phyloP scores from a whole-genome alignment of 805 yeast genomes.

The Saccharomyces kudriavzevii region DNA sequence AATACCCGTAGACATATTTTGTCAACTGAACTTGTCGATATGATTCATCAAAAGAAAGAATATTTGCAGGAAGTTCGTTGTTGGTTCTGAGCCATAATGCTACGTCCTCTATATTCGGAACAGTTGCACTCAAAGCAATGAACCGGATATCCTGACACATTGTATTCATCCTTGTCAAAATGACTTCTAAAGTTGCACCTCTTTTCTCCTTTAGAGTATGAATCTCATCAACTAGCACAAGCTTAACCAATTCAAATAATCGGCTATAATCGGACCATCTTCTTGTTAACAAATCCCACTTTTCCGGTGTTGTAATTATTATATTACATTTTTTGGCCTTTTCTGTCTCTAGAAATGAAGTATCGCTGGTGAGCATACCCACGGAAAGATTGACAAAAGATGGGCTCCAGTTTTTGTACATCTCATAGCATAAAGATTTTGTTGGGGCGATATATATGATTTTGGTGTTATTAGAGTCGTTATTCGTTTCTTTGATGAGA shows the following conservation, averaged over 20 bases:
- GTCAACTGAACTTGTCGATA: conserved; percentile 39
- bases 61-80: conserved; percentile 24
- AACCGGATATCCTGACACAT: conserved; percentile 33
- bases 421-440: conserved; percentile 48
- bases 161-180: conserved; percentile 40
- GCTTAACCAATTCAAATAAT: conserved; percentile 35
- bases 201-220: conserved; percentile 40
- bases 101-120: conserved; percentile 44
- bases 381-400: conserved; percentile 39
- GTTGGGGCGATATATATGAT: conserved; percentile 52
- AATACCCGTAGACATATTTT: conserved; percentile 38
- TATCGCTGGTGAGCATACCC: conserved; percentile 50
- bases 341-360: conserved; percentile 38
- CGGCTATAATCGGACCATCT: conserved; percentile 39
- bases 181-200: conserved; percentile 43
- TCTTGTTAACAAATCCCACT: conserved; percentile 52
- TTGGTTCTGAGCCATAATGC: conserved; percentile 37
- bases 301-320: conserved; percentile 54
- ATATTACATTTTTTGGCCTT: conserved; percentile 41
- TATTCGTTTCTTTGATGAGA: conserved; percentile 18
- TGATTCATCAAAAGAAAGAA: conserved; percentile 39
- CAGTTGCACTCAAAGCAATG: conserved; percentile 45
- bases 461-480: conserved; percentile 14
- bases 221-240: conserved; percentile 42
- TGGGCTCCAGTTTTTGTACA: conserved; percentile 38